Base-by-base conservation (phyloP, 768 basidiomycete genomes). In the Panus rudis region DNA sequence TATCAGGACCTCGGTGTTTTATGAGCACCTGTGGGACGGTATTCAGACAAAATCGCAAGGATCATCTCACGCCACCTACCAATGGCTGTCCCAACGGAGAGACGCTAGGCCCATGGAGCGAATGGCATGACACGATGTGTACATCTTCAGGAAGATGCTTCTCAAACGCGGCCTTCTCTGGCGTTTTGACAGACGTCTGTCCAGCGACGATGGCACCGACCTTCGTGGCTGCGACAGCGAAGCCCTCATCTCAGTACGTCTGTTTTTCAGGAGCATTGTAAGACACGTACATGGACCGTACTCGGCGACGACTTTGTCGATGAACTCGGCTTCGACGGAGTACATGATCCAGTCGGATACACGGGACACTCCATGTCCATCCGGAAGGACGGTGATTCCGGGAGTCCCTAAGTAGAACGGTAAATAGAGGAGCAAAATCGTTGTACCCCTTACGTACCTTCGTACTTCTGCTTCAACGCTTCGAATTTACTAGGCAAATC, bases 131-230 rank as follows among this genome's bases (percentile, higher is more conserved):
- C 35, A 97, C 76, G 53, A 99, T 92, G 54, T 84, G 74, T 11
- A 87, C 82, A 55, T 99, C 96, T 2, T 63, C 52, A 0, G 96
- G 96, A 2, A 98, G 79, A 54, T 88, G 71, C 25, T 77, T 75
- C 52, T 99, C 96, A 55, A 96, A 98, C 0, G 96, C 93, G 2
- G 62, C 74, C 50, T 75, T 81, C 60, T 99, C 96, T 0, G 96
- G 96, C 0, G 92, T 88, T 60, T 99, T 99, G 33, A 97, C 93
- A 1, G 90, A 93, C 0, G 94, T 99, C 61, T 99, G 94, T 1
- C 94, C 96, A 1, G 91, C 79, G 21, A 99, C 93, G 33, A 94
- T 78, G 2, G 96, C 91, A 14, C 88, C 76, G 19, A 92, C 62
- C 64, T 96, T 98, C 1, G 94, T 97, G 11, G 92, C 93, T 92